Conservation (phyloP, 495 filamentous ascomycete species). For the Penicillium maclennaniae region DNA sequence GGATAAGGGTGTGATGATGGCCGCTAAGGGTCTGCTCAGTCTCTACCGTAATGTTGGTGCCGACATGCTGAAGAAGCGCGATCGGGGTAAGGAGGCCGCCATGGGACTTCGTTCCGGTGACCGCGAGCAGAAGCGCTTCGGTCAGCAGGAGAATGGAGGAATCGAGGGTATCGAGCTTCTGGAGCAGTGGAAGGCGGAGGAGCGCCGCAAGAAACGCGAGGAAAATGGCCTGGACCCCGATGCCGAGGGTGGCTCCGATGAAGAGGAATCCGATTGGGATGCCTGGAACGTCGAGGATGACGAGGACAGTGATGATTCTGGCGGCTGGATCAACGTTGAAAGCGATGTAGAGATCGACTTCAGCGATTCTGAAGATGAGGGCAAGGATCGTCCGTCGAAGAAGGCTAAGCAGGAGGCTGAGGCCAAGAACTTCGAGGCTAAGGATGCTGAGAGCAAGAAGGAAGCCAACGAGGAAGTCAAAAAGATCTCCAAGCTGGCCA, state of each 20-base stretch:
- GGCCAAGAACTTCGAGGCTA: neutral
- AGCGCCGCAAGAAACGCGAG: slow-evolving; percentile 63
- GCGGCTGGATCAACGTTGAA: slow-evolving; percentile 90
- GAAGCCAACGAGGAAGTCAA: slow-evolving; percentile 30
- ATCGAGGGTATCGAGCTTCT: slow-evolving; percentile 93
- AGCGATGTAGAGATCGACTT: slow-evolving; percentile 77
- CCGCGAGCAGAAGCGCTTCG: slow-evolving; percentile 69
- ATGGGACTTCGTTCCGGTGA: slow-evolving; percentile 71
- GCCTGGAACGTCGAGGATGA: slow-evolving; percentile 84
- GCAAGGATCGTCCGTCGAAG: slow-evolving; percentile 60
- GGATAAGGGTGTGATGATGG: slow-evolving; percentile 98
- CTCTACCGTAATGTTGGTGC: slow-evolving; percentile 88
- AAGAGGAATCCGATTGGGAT: slow-evolving; percentile 67
- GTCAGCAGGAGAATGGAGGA: slow-evolving; percentile 68
- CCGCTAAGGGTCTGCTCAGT: slow-evolving; percentile 81
- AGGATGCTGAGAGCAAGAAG: slow-evolving; percentile 1
- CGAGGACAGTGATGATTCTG: slow-evolving; percentile 67
- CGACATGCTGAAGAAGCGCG: slow-evolving; percentile 82
- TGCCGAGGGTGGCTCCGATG: slow-evolving; percentile 51
- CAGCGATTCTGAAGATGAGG: slow-evolving; percentile 66
- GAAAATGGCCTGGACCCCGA: slow-evolving; percentile 62
- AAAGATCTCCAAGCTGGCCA: slow-evolving; percentile 67
- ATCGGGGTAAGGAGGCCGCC: slow-evolving; percentile 88
- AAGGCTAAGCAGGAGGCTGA: slow-evolving; percentile 42
- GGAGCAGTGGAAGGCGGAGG: slow-evolving; percentile 90